A percentile compares a stretch with the other conserved stretches of the same genome.
These are phyloP conservation scores for Cryphonectria japonica DNA, from an alignment of 2,329 filamentous ascomycete genomes.

Conservation along the genomic window DNA sequence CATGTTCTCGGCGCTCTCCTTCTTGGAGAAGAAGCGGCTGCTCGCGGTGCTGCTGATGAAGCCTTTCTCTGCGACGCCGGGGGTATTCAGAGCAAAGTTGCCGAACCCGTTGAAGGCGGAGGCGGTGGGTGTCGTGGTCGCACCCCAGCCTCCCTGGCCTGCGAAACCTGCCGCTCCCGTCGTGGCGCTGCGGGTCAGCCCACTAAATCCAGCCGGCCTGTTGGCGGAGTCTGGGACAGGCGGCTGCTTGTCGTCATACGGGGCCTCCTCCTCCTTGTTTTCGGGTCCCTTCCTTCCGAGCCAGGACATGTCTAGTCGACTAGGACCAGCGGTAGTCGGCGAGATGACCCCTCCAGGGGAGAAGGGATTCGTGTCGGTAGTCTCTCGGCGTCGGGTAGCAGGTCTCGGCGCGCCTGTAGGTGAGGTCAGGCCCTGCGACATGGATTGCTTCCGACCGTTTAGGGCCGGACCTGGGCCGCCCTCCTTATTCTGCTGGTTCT, in stretches of 20 bases:
- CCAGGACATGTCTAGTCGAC: conserved; percentile 65
- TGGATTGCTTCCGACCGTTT: conserved; percentile 78
- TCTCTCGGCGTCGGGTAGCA: conserved; percentile 80
- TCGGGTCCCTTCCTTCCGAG: conserved; percentile 58
- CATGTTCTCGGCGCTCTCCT: conserved; percentile 72
- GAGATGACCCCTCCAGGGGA: conserved; percentile 59
- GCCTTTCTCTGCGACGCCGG: conserved; percentile 71
- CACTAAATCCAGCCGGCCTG: conserved; percentile 47
- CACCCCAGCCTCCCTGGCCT: conserved; percentile 51
- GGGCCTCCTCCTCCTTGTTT: conserved; percentile 58
- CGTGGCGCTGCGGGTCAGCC: conserved; percentile 59
- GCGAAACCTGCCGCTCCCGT: conserved; percentile 50
- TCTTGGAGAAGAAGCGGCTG: conserved; percentile 55
- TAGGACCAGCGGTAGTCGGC: conserved; percentile 54
- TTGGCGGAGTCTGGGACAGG: conserved; percentile 36
- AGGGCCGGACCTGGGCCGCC: conserved; percentile 59
- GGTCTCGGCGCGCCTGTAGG: conserved; percentile 74
- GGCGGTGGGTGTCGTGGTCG: conserved; percentile 64
- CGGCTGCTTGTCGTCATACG: conserved; percentile 49
- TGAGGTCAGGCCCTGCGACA: conserved; percentile 77
- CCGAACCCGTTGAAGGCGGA: conserved; percentile 85
- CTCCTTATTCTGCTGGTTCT: conserved; percentile 65
- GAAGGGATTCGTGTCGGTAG: conserved; percentile 69
- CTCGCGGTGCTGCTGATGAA: conserved; percentile 72
- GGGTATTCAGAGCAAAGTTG: conserved; percentile 74